A percentile compares a stretch with the other conserved stretches of the same genome.
These are phyloP conservation scores for Colletotrichum paranaense DNA, from an alignment of 2,329 filamentous ascomycete species.

Conservation along the genomic window DNA sequence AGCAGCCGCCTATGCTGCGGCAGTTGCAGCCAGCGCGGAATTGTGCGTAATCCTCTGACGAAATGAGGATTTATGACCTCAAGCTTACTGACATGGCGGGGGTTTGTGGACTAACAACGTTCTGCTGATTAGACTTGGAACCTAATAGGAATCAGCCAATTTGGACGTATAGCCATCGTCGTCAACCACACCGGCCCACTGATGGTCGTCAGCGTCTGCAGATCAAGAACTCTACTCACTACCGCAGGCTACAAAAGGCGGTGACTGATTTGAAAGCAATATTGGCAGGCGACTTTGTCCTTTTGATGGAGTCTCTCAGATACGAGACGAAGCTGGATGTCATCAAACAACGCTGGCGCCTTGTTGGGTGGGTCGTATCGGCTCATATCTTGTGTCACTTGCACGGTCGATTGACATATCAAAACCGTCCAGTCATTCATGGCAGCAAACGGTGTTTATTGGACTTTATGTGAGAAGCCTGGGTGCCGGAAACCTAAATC, in stretches of 20 bases:
- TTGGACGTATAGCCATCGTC: neutral
- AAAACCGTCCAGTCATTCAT: neutral
- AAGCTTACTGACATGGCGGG: neutral
- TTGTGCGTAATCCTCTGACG: neutral
- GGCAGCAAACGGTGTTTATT: neutral
- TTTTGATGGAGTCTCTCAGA: neutral
- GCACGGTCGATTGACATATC: neutral
- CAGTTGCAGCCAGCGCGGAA: neutral
- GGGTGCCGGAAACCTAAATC: neutral
- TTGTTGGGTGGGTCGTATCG: neutral
- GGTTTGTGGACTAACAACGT: neutral
- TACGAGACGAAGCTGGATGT: neutral
- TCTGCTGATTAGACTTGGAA: neutral
- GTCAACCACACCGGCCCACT: slow-evolving; percentile 3
- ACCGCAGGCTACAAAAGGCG: slow-evolving; percentile 17
- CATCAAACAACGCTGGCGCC: neutral
- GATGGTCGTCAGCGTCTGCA: neutral
- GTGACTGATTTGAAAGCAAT: slow-evolving; percentile 17
- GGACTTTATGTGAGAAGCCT: neutral
- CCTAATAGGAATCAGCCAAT: too few species aligned
- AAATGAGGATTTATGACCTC: neutral
- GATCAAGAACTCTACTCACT: slow-evolving; percentile 19
- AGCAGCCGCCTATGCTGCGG: neutral
- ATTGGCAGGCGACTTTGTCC: neutral
- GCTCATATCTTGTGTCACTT: neutral